Base-by-base conservation (phyloP, 768 basidiomycete species). In the Pleurotus salmoneostramineus region DNA sequence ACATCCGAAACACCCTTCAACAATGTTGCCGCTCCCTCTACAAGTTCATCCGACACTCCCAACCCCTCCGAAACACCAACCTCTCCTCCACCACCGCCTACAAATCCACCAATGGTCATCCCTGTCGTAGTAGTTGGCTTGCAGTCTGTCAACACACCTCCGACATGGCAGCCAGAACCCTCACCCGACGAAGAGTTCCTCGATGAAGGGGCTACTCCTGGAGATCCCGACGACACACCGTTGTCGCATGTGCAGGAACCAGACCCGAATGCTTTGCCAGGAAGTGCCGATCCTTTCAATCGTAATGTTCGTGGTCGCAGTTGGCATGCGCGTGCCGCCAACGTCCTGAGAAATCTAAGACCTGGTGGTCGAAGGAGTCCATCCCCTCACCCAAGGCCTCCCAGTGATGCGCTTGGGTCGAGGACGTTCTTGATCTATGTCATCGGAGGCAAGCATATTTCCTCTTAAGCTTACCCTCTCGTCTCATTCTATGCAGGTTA, bases 341-440 rank as follows among this genome's bases (percentile, higher is more conserved):
- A 82, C 60, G 83, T 84, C 4, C 66, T 89, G 34, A 76, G 86
- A 49, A 84, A 79, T 64, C 65, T 87, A 61, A 70, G 82, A 31
- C 72, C 78, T 47, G 75, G 75, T 50, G 75, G 75, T 50, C 67
- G 72, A 58, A 63, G 69, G 33, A 65, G 64, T 33, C 47, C 66
- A 46, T 56, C 61, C 54, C 61, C 60, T 17, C 55, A 37, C 34
- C 42, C 56, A 61, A 59, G 56, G 4, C 37, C 48, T 5, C 27
- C 63, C n/a, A 36, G 61, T 4, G 60, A 57, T 54, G 61, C 62
- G 2, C 66, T 72, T 47, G 77, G 76, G 5, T 84, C 85, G 46
- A 73, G 91, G 62, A 94, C 91, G 14, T 94, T 94, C 72, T 76
- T 94, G 70, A 93, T 95, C 57, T 95, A 93, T 72, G 93, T 95